Conservation (phyloP, 1,284 basidiomycete genomes). For the Ustilago lituana region DNA sequence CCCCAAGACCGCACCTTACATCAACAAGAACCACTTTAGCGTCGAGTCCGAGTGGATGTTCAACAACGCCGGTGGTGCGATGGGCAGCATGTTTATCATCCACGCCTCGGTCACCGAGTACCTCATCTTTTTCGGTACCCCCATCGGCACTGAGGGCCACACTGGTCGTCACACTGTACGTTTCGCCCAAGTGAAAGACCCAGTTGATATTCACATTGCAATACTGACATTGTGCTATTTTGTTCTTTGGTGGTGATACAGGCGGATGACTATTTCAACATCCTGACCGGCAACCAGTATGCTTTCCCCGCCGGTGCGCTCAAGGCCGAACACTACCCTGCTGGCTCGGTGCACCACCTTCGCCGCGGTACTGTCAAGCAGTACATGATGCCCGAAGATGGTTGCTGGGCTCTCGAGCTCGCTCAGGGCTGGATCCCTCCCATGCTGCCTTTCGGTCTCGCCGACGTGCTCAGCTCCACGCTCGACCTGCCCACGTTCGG, state of each 20-base stretch:
- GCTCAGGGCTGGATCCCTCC: conserved; percentile 75
- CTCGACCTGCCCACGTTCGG: conserved; percentile 86
- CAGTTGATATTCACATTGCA: too few species aligned
- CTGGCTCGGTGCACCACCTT: conserved; percentile 86
- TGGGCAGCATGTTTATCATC: conserved; percentile 96
- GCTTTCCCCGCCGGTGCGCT: conserved; percentile 84
- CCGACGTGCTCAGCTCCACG: conserved; percentile 86
- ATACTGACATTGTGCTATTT: conserved; percentile 3
- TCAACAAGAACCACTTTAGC: conserved; percentile 58
- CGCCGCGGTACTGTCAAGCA: conserved; percentile 87
- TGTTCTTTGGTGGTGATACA: conserved; percentile 1
- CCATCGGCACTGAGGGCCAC: conserved; percentile 95
- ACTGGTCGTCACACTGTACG: conserved; percentile 81
- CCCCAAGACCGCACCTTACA: conserved; percentile 52
- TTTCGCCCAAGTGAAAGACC: neutral
- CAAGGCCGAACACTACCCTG: conserved; percentile 81
- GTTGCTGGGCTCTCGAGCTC: conserved; percentile 92
- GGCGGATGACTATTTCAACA: conserved; percentile 97
- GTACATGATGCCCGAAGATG: conserved; percentile 93
- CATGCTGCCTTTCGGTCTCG: conserved; percentile 83
- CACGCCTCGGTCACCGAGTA: conserved; percentile 88
- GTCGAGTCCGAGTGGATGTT: conserved; percentile 85
- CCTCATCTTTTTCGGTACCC: conserved; percentile 87
- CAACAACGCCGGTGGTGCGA: conserved; percentile 97
- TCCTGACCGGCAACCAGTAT: conserved; percentile 90